These are phyloP conservation scores for Nothophytophthora sp. DNA, from an alignment of 352 stramenopile species.

Conservation along the genomic window DNA sequence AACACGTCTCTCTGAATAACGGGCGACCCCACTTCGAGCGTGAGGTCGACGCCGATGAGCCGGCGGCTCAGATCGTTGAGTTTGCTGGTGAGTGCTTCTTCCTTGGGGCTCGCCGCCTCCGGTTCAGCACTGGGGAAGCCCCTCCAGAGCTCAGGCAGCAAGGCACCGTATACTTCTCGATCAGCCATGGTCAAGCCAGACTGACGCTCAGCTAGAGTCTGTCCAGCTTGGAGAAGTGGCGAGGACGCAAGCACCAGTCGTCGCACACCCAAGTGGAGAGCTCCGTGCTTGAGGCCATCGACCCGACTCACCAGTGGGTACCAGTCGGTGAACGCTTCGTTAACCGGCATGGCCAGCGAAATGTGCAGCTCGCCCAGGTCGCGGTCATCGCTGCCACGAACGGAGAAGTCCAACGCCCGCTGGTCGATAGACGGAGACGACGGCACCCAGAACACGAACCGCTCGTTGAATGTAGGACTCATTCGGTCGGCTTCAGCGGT, in stretches of 20 bases:
- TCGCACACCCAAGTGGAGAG: constrained; percentile 48
- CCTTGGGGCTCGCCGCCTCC: constrained; percentile 20
- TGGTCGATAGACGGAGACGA: constrained; percentile 46
- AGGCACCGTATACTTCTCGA: constrained; percentile 35
- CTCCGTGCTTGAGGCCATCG: constrained; percentile 57
- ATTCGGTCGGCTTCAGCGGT: constrained; percentile 28
- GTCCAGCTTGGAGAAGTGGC: constrained; percentile 43
- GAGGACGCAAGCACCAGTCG: constrained; percentile 60
- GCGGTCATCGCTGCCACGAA: constrained; percentile 51
- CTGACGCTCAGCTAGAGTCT: constrained; percentile 40
- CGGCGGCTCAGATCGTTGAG: constrained; percentile 52
- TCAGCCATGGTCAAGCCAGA: constrained; percentile 53
- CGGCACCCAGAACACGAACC: constrained; percentile 74
- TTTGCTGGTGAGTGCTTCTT: constrained; percentile 56
- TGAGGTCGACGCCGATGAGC: constrained; percentile 60
- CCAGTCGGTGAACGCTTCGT: constrained; percentile 72
- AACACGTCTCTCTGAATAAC: constrained; percentile 63
- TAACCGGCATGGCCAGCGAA: constrained; percentile 59
- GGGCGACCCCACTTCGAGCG: constrained; percentile 24
- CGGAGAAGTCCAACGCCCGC: constrained; percentile 42
- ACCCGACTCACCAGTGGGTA: constrained; percentile 58
- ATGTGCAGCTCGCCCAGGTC: constrained; percentile 75
- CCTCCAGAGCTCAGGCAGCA: constrained; percentile 64
- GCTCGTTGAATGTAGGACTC: constrained; percentile 46
- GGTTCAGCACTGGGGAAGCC: constrained; percentile 44